A percentile compares a stretch with the other conserved stretches of the same genome.
These are phyloP conservation scores for Syzygium syzygioides DNA, from an alignment of 441 rosid species.

Conservation along the genomic window DNA sequence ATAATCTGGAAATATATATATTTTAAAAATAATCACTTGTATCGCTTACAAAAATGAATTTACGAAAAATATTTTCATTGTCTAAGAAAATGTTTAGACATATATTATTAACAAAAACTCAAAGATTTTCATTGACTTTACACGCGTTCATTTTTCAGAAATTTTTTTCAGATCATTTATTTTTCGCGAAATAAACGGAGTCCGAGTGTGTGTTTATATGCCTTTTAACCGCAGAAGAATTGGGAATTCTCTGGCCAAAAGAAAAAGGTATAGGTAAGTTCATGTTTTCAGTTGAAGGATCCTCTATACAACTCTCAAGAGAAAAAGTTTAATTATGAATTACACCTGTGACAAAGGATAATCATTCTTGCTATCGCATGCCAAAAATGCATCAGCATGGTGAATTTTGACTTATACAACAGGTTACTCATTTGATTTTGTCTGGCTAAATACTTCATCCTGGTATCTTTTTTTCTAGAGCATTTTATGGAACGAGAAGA, in stretches of 20 bases:
- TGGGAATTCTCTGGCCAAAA: background rate
- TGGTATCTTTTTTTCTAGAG: background rate
- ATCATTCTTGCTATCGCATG: background rate
- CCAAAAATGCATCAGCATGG: background rate
- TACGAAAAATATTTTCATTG: background rate
- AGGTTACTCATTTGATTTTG: background rate
- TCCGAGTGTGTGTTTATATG: background rate
- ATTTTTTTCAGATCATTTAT: background rate
- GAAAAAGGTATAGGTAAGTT: background rate
- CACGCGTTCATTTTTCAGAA: background rate
- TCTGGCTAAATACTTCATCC: background rate
- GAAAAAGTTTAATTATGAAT: background rate
- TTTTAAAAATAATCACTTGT: no score
- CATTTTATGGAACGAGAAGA: background rate
- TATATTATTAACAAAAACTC: background rate
- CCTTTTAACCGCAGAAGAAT: background rate
- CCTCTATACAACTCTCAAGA: rapidly evolving
- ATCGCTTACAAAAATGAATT: background rate
- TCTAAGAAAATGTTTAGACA: background rate
- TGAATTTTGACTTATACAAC: background rate
- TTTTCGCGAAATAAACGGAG: rapidly evolving
- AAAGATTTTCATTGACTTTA: background rate
- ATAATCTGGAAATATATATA: rapidly evolving
- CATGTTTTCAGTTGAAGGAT: background rate
- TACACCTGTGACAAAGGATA: rapidly evolving